Conservation (phyloP, 1,284 basidiomycete species). For the Vanrija humicola region DNA sequence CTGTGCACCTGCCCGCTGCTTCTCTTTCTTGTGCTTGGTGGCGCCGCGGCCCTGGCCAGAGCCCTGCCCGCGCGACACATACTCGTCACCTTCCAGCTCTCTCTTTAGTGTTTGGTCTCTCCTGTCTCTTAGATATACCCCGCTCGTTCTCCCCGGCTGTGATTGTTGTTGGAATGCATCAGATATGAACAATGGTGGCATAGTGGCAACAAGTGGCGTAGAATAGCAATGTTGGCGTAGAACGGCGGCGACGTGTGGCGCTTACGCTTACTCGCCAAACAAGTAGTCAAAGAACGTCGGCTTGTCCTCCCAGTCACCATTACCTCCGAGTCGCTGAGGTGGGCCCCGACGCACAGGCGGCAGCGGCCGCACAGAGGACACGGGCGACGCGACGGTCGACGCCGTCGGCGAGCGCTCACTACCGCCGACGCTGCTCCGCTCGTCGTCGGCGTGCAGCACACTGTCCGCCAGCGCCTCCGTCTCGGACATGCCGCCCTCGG, state of each 20-base stretch:
- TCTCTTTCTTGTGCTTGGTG: not conserved
- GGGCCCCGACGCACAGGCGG: not conserved
- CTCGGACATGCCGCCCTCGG: conserved; percentile 37
- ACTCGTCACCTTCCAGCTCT: not conserved
- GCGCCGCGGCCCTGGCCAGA: not conserved
- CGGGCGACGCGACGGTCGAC: not conserved
- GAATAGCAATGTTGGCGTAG: not conserved
- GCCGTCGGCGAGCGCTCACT: not conserved
- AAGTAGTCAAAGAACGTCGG: conserved; percentile 48
- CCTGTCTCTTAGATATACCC: not conserved
- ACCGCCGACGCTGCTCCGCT: not conserved
- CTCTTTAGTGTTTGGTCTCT: not conserved
- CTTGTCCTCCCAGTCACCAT: conserved; percentile 31
- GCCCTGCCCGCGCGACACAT: not conserved
- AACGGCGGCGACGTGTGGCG: not conserved
- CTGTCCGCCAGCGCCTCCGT: conserved; percentile 25
- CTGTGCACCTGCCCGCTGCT: not conserved
- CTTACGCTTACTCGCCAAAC: conserved; percentile 25
- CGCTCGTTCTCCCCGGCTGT: not conserved
- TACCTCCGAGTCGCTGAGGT: conserved; percentile 13
- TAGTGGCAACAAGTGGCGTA: not conserved
- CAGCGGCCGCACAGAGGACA: not conserved
- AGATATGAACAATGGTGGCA: not conserved
- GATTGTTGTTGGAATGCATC: conserved; percentile 15
- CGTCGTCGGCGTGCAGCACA: not conserved